phyloP scores from a whole-genome alignment of 305 asterid species.

The Solanum hybrid region DNA sequence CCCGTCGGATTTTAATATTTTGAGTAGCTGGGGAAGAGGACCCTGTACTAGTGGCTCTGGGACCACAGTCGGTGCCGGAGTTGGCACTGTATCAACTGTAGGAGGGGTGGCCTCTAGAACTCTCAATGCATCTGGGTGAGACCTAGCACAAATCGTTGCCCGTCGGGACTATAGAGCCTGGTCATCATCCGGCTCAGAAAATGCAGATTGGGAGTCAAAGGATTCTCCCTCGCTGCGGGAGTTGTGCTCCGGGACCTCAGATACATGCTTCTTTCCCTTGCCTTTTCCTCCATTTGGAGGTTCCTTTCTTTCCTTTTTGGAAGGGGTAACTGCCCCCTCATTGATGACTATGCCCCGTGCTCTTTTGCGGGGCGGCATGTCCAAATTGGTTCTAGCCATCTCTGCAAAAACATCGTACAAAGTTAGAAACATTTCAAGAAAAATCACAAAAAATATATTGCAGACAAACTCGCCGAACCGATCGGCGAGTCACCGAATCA shows the following conservation, averaged over 20 bases:
- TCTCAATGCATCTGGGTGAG: neutral
- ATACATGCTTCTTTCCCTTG: neutral
- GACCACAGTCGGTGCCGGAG: neutral
- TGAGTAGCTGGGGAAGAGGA: neutral
- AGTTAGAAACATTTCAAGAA: neutral
- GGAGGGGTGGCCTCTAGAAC: neutral
- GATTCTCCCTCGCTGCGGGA: no score
- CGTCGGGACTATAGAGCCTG: neutral
- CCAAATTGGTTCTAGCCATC: neutral
- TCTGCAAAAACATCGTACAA: neutral
- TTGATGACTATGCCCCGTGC: neutral
- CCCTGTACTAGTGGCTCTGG: neutral
- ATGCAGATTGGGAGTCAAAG: no score
- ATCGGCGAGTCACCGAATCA: no score
- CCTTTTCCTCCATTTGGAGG: neutral
- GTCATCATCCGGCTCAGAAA: neutral
- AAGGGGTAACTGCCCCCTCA: neutral
- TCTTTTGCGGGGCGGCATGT: neutral
- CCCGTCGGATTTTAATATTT: neutral
- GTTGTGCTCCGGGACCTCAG: no score
- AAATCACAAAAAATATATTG: no score
- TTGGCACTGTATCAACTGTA: neutral
- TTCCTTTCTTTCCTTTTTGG: neutral
- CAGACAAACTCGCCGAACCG: neutral
- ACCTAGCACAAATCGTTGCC: neutral